These are phyloP conservation scores for Fusarium armeniacum DNA, from an alignment of 2,329 filamentous ascomycete genomes.

Conservation along the genomic window DNA sequence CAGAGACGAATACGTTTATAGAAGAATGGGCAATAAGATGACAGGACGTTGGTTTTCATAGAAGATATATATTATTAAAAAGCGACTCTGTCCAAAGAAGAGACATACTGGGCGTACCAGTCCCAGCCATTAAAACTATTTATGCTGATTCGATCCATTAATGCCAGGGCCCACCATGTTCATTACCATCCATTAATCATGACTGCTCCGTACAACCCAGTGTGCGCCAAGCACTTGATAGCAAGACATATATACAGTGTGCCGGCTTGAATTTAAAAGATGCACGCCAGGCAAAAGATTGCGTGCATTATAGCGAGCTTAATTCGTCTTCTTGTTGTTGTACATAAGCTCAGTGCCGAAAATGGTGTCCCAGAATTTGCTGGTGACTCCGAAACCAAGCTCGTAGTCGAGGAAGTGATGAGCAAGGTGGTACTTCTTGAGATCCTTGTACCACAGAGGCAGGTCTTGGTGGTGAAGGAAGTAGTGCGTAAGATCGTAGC, in stretches of 20 bases:
- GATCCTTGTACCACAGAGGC: conserved; percentile 86
- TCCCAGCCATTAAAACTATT: conserved; percentile 47
- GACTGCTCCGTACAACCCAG: conserved; percentile 38
- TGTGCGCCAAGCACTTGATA: conserved; percentile 38
- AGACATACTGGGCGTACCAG: conserved; percentile 41
- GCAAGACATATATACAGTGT: conserved; percentile 40
- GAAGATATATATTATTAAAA: conserved; percentile 42
- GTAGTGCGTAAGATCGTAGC: conserved; percentile 98
- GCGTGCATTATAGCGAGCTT: conserved; percentile 19
- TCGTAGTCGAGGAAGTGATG: conserved; percentile 99
- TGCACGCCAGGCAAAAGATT: conserved; percentile 7
- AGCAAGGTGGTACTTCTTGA: conserved; percentile 98
- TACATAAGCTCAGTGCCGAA: conserved; percentile 86
- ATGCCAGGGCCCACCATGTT: conserved; percentile 46
- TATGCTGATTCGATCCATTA: conserved; percentile 45
- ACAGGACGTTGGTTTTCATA: not conserved
- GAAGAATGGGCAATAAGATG: not conserved
- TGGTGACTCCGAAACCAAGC: conserved; percentile 97
- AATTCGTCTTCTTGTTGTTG: conserved; percentile 54
- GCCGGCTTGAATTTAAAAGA: conserved; percentile 7
- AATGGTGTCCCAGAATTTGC: conserved; percentile 92
- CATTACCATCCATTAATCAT: conserved; percentile 50
- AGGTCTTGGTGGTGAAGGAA: conserved; percentile 97
- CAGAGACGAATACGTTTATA: not conserved
- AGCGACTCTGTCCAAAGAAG: conserved; percentile 39